Percentiles rank a stretch among this genome's conserved stretches.
Conservation (phyloP, 148 eudicot genomes). For the Silene uniflora region DNA sequence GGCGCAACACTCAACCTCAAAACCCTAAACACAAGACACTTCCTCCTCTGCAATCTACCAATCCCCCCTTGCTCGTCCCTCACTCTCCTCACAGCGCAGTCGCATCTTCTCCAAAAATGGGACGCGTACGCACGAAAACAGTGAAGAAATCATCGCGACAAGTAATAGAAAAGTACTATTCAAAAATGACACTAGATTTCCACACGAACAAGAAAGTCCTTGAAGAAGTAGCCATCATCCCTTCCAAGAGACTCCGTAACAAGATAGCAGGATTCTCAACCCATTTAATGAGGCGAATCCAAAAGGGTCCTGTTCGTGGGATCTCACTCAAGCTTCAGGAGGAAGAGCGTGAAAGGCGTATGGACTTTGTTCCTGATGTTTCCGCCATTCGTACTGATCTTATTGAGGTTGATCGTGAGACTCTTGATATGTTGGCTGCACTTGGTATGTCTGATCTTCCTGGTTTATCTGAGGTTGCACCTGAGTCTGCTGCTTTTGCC, state of each 20-base stretch:
- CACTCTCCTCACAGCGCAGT: no score
- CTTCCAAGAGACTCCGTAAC: constrained; percentile 44
- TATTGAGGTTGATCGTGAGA: constrained; percentile 35
- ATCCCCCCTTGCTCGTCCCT: no score
- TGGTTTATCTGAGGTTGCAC: constrained; percentile 16
- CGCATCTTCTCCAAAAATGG: constrained; percentile 17
- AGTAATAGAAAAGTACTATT: constrained; percentile 36
- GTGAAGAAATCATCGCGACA: constrained; percentile 43
- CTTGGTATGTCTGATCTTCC: constrained; percentile 40
- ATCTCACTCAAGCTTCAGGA: constrained; percentile 43
- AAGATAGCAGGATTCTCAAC: constrained; percentile 47
- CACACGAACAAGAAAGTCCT: constrained; percentile 45
- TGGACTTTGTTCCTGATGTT: constrained; percentile 39
- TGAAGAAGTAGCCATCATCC: constrained; percentile 43
- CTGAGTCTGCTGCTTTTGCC: not conserved
- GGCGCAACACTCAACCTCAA: no score
- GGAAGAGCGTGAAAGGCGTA: constrained; percentile 38
- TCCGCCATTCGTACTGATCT: constrained; percentile 33
- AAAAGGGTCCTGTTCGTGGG: constrained; percentile 39
- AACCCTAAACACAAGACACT: no score
- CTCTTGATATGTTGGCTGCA: constrained; percentile 32
- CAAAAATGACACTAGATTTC: constrained; percentile 43
- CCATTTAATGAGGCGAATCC: constrained; percentile 40
- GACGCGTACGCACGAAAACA: constrained; percentile 39
- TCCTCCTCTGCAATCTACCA: no score